Conservation (phyloP, 2,329 filamentous ascomycete genomes). For the Huntiella abstrusa region DNA sequence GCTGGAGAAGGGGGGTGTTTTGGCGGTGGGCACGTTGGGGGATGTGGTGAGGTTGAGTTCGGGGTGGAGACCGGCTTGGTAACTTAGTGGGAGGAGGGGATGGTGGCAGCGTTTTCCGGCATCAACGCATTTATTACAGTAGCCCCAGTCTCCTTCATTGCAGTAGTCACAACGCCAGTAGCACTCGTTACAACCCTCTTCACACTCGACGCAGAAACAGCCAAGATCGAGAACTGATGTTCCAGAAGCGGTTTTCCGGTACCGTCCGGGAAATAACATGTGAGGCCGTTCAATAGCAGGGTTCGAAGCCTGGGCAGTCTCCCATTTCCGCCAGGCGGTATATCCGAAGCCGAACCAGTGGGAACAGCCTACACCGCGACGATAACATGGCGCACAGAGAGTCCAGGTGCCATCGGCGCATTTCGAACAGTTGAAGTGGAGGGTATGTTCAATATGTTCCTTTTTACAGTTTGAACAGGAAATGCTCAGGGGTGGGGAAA, state of each 20-base stretch:
- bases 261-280: conserved; percentile 38
- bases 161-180: conserved; percentile 80
- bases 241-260: conserved; percentile 22
- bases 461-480: conserved; percentile 53
- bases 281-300: conserved; percentile 31
- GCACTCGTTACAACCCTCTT: conserved; percentile 56
- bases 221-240: conserved; percentile 46
- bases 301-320: conserved; percentile 25
- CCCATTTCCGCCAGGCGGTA: conserved; percentile 49
- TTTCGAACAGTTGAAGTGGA: conserved; percentile 64
- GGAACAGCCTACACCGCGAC: conserved; percentile 54
- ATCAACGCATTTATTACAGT: conserved; percentile 75
- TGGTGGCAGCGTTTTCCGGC: conserved; percentile 68
- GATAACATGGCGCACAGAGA: conserved; percentile 67
- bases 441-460: conserved; percentile 59
- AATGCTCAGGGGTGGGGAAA: conserved; percentile 44
- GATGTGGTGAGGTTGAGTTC: background rate
- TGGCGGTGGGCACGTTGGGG: background rate
- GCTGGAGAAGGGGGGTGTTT: background rate
- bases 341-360: conserved; percentile 82
- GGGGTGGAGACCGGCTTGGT: conserved; percentile 22
- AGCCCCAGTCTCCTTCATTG: conserved; percentile 90
- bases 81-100: conserved; percentile 55
- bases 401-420: conserved; percentile 59
- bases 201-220: conserved; percentile 66